Conservation (phyloP, 495 filamentous ascomycete genomes). For the Penicillium samsonianum region DNA sequence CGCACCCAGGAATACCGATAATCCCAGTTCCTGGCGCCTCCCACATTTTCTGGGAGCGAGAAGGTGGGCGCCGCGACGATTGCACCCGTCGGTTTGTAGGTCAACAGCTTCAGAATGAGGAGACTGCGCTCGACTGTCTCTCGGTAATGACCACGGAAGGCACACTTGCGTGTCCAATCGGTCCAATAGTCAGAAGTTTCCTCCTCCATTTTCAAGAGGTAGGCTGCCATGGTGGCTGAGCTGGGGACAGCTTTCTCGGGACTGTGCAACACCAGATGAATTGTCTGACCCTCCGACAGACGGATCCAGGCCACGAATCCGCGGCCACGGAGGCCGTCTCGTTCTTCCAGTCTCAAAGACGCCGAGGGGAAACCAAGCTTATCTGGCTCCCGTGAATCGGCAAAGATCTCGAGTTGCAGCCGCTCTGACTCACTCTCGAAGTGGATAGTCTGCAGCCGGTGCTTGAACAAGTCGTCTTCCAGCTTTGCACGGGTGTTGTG, state of each 20-base stretch:
- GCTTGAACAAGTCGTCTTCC: constrained; percentile 30
- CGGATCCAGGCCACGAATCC: constrained; percentile 60
- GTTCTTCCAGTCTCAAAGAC: constrained; percentile 52
- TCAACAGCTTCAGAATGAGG: constrained; percentile 71
- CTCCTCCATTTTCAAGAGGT: constrained; percentile 60
- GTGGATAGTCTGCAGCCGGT: constrained; percentile 58
- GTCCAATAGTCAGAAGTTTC: constrained; percentile 68
- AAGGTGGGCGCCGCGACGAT: constrained; percentile 61
- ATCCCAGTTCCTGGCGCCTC: constrained; percentile 74
- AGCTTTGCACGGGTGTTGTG: constrained; percentile 46
- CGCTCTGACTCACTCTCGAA: constrained; percentile 59
- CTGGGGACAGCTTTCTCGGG: constrained; percentile 45
- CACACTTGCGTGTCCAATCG: constrained; percentile 67
- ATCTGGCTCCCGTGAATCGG: constrained; percentile 57
- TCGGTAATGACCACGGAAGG: constrained; percentile 68
- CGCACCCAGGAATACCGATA: constrained; percentile 76
- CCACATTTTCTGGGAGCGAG: constrained; percentile 71
- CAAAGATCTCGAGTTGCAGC: constrained; percentile 65
- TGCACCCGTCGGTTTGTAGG: constrained; percentile 62
- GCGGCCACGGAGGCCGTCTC: constrained; percentile 53
- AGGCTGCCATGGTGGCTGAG: constrained; percentile 49
- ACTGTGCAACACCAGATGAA: constrained; percentile 64
- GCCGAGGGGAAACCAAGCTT: constrained; percentile 47
- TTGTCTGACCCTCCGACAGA: constrained; percentile 62
- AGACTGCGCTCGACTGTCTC: constrained; percentile 68